These are phyloP conservation scores for Hemerocallis citrina DNA, from an alignment of 106 monocot species.

Conservation along the genomic window DNA sequence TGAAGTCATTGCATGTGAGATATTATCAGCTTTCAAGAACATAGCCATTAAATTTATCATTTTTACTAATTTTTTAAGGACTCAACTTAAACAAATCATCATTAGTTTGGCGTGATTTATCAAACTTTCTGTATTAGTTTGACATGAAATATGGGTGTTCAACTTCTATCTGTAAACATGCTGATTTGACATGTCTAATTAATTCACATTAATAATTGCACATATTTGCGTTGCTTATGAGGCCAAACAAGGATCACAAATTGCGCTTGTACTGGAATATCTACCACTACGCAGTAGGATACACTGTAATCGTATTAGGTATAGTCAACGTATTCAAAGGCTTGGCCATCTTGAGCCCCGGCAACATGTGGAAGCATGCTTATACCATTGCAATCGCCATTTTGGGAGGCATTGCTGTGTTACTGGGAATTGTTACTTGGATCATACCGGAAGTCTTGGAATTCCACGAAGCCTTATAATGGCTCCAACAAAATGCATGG, in stretches of 20 bases:
- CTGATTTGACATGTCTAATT: not conserved
- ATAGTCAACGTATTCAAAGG: conserved; percentile 16
- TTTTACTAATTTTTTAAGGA: too few species aligned
- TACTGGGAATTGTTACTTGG: conserved; percentile 3
- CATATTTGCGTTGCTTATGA: conserved; percentile 8
- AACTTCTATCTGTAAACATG: too few species aligned
- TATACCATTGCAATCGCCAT: not conserved
- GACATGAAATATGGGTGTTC: too few species aligned
- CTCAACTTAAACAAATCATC: too few species aligned
- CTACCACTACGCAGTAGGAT: conserved; percentile 14
- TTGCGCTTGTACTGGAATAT: conserved; percentile 12
- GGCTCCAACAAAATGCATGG: not conserved
- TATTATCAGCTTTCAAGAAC: too few species aligned
- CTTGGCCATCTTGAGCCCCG: conserved; percentile 5
- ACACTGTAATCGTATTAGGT: conserved; percentile 8
- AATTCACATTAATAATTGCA: too few species aligned
- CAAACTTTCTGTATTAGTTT: too few species aligned
- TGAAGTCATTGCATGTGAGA: too few species aligned
- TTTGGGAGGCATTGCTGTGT: conserved; percentile 5
- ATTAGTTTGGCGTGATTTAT: too few species aligned
- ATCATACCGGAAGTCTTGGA: conserved; percentile 20
- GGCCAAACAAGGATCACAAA: conserved; percentile 19
- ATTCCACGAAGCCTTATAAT: not conserved
- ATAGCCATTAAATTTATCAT: too few species aligned
- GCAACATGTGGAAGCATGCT: not conserved